Evolutionary conservation across 1,284 basidiomycete species (phyloP), one percentile per base, ranked within the genome.

Genomic region (Cryptococcus hybrid): DNA sequence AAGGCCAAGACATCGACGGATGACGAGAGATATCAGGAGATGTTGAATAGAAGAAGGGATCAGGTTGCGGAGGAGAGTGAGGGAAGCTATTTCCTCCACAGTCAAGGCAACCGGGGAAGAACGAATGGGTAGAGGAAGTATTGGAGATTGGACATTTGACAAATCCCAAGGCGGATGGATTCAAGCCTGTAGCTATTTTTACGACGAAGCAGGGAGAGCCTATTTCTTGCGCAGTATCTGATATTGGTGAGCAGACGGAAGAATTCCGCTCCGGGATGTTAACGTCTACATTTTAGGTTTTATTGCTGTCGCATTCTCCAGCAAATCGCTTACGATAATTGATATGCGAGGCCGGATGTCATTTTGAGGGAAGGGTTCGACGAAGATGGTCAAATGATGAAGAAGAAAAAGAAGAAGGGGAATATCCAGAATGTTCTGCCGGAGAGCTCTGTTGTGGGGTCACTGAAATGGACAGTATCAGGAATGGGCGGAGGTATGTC

Each of bases 321-420:
- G 83, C 53, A 85, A 85, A 2, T 80, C 82, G 2, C 59, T 92
- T 15, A 77, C 84, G 30, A 76, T 91, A 36, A 71, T 90, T 15
- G 87, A 92, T 68, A 82, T 90, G 81, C 82, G 88, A 30, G 86
- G 84, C 1, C 88, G 0, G 80, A 81, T 7, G 78, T 91, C 9
- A 82, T 90, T 18, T 67, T 82, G 5, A 76, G 83, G 40, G 79
- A 80, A 62, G 72, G 75, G 47, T 74, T 75, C 52, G 68, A 75
- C 51, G 67, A 71, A 51, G 71, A 76, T 12, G 71, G 74, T 11
- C 63, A 62, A 63, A 67, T 66, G 48, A 65, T 69, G 57, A 78
- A 78, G 68, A 71, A 69, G 61, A 75, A 75, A 55, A 73, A 71
- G 56, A 74, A 74, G 65, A 76, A 76, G 62, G 70, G 67, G 40